phyloP scores from a whole-genome alignment of 345 rosid species.

The Pseudoturritis turrita region DNA sequence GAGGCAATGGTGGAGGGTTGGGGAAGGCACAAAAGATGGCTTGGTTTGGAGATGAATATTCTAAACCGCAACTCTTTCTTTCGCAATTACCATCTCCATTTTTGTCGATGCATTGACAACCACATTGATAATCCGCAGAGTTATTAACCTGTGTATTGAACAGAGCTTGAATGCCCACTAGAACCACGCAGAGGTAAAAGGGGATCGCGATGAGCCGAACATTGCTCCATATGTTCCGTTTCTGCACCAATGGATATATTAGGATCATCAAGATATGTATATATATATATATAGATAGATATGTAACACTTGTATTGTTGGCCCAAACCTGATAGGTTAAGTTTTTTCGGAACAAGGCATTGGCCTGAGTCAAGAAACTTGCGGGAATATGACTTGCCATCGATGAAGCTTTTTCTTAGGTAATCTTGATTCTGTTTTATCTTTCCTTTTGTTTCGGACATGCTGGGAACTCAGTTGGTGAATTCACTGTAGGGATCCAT shows the following conservation, averaged over 20 bases:
- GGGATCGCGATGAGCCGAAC: slow-evolving; percentile 69
- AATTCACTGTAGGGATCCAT: too few relatives aligned
- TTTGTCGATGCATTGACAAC: slow-evolving; percentile 43
- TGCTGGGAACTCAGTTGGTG: too few relatives aligned
- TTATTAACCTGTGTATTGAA: slow-evolving; percentile 34
- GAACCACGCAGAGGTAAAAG: slow-evolving; percentile 56
- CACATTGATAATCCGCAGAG: slow-evolving; percentile 37
- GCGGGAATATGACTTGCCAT: slow-evolving; percentile 55
- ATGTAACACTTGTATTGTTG: background rate
- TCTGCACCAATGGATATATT: slow-evolving; percentile 34
- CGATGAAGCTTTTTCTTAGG: slow-evolving; percentile 3
- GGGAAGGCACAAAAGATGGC: too few relatives aligned
- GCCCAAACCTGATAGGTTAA: slow-evolving; percentile 67
- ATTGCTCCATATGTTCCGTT: slow-evolving; percentile 52
- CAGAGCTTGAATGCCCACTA: slow-evolving; percentile 42
- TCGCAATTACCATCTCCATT: slow-evolving; percentile 47
- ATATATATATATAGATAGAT: background rate
- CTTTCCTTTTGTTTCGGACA: too few relatives aligned
- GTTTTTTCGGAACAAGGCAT: slow-evolving; percentile 83
- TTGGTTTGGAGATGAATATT: slow-evolving; percentile 12
- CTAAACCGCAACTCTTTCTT: slow-evolving; percentile 47
- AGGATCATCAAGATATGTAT: background rate
- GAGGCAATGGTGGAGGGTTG: too few relatives aligned
- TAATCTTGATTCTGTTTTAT: background rate
- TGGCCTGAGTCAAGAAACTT: slow-evolving; percentile 66